A percentile compares a stretch with the other conserved stretches of the same genome.
Conservation (phyloP, 2,329 filamentous ascomycete genomes). For the Penicillium carneum region DNA sequence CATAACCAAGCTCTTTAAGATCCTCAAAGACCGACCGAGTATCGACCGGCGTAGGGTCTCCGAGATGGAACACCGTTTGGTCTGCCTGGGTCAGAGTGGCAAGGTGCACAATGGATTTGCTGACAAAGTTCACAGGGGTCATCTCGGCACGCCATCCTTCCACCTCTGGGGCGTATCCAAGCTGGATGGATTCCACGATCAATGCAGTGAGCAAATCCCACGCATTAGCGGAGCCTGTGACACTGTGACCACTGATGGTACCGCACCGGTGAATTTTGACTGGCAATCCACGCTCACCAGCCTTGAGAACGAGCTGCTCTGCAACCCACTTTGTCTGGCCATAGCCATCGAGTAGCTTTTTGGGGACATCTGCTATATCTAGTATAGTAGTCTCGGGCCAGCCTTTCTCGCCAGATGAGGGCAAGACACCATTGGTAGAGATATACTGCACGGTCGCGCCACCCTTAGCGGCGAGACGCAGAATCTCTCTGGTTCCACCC, state of each 20-base stretch:
- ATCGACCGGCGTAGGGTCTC: slow-evolving; percentile 74
- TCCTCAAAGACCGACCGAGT: slow-evolving; percentile 70
- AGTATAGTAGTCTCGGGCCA: slow-evolving; percentile 76
- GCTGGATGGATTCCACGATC: slow-evolving; percentile 76
- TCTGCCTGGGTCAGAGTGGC: slow-evolving; percentile 68
- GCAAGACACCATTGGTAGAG: slow-evolving; percentile 80
- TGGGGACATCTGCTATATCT: slow-evolving; percentile 71
- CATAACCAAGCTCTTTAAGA: slow-evolving; percentile 72
- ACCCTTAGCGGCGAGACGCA: slow-evolving; percentile 71
- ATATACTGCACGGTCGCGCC: slow-evolving; percentile 79
- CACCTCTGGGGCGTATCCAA: slow-evolving; percentile 74
- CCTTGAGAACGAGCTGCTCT: slow-evolving; percentile 75
- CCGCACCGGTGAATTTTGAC: slow-evolving; percentile 75
- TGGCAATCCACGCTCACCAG: slow-evolving; percentile 71
- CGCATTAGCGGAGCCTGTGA: slow-evolving; percentile 76
- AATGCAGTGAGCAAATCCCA: slow-evolving; percentile 80
- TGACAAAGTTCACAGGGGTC: slow-evolving; percentile 84
- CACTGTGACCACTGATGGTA: slow-evolving; percentile 79
- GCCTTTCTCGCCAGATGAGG: slow-evolving; percentile 68
- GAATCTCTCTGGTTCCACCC: slow-evolving; percentile 76
- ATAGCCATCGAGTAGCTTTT: slow-evolving; percentile 74
- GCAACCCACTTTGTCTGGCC: slow-evolving; percentile 84
- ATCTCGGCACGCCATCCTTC: slow-evolving; percentile 81
- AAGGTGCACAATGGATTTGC: slow-evolving; percentile 74
- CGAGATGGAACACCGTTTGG: slow-evolving; percentile 75